Conservation (phyloP, 306 rosid species). For the Cucurbita pepo region DNA sequence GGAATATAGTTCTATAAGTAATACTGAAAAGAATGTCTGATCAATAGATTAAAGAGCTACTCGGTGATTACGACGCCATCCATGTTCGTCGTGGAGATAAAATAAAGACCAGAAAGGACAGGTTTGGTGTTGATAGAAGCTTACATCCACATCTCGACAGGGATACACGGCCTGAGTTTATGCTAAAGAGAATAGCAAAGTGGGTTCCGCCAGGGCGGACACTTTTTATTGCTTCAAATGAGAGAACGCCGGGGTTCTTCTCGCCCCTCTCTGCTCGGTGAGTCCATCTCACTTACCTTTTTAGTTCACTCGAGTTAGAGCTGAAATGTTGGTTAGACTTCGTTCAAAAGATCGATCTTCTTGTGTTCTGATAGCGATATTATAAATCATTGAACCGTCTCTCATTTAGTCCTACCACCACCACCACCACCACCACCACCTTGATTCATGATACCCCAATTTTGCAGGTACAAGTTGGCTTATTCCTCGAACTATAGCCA, state of each 20-base stretch:
- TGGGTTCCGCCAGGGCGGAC: constrained; percentile 86
- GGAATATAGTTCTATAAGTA: not conserved
- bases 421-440: not conserved
- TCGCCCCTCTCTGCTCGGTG: constrained; percentile 77
- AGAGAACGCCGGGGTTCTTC: constrained; percentile 77
- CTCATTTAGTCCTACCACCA: not conserved
- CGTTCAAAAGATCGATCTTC: not conserved
- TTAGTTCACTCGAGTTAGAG: constrained; percentile 1
- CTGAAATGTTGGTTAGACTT: not conserved
- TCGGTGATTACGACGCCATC: constrained; percentile 65
- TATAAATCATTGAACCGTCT: not conserved
- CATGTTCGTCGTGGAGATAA: constrained; percentile 99
- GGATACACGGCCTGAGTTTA: constrained; percentile 79
- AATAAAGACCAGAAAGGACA: constrained; percentile 81
- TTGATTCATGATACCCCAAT: not conserved
- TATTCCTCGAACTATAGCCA: constrained; percentile 66
- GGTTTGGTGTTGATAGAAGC: constrained; percentile 60
- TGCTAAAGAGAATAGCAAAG: constrained; percentile 53
- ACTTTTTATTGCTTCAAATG: constrained; percentile 84
- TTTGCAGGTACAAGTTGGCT: constrained; percentile 64
- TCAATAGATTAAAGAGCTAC: constrained; percentile 36
- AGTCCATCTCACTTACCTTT: constrained; percentile 9
- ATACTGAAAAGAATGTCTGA: not conserved
- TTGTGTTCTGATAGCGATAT: not conserved
- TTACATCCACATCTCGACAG: constrained; percentile 90